These are phyloP conservation scores for Backusella morwellensis DNA, from an alignment of 192 early-diverging fungal species.

Conservation along the genomic window DNA sequence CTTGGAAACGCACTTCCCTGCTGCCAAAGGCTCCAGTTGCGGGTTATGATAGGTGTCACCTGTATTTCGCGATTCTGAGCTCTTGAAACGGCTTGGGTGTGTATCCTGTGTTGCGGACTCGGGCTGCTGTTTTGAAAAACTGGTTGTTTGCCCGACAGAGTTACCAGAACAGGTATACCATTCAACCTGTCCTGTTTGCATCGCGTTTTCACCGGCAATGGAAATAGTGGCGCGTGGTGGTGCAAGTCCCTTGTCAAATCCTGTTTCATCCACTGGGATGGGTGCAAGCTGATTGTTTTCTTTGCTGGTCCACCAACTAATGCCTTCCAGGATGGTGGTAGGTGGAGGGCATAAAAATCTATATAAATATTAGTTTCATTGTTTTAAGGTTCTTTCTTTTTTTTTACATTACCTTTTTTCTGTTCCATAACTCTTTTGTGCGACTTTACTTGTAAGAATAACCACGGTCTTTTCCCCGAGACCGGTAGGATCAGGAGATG, in stretches of 20 bases:
- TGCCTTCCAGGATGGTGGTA: conserved; percentile 73
- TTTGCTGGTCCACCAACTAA: conserved; percentile 61
- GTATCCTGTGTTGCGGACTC: not conserved
- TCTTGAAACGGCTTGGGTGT: conserved; percentile 17
- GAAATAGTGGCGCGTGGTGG: conserved; percentile 54
- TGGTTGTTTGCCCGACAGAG: conserved; percentile 22
- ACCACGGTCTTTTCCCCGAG: conserved; percentile 68
- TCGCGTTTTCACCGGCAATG: conserved; percentile 54
- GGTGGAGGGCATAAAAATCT: conserved; percentile 84
- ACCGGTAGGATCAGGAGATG: conserved; percentile 38
- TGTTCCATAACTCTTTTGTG: conserved; percentile 91
- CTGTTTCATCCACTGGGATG: not conserved
- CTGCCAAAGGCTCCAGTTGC: conserved; percentile 35
- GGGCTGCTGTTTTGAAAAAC: not conserved
- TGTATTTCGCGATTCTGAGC: conserved; percentile 21
- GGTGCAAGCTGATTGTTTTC: not conserved
- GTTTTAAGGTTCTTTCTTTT: not conserved
- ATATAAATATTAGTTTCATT: not conserved
- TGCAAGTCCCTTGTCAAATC: not conserved
- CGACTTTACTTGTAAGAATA: conserved; percentile 83
- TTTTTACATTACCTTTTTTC: conserved; percentile 68
- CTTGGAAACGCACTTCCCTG: conserved; percentile 76
- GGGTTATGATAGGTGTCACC: conserved; percentile 22
- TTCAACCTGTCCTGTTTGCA: conserved; percentile 51
- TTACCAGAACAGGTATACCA: conserved; percentile 47